Evolutionary conservation across 2,329 filamentous ascomycete species (phyloP), one percentile per base, ranked within the genome.

Genomic region (Pseudogymnoascus sp.): DNA sequence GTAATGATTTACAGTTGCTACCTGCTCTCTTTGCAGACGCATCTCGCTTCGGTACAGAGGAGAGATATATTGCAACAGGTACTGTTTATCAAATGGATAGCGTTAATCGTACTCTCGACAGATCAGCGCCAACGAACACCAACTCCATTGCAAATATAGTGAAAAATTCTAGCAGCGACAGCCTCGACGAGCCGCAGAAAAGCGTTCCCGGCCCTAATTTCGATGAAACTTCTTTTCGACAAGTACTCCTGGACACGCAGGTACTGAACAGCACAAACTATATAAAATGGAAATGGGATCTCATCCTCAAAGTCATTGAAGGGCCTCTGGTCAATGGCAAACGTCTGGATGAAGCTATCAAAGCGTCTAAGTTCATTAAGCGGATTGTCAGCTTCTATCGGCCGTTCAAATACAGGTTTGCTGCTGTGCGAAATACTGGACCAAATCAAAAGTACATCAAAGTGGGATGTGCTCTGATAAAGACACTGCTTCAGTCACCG

Each of bases 11-110:
- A 21, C 94, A 99, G 69, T 82, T 96, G 5, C 81, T 99, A 15
- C 94, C 94, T 0, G 87, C 92, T 63, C 78, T 97, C 1, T 88
- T 99, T 67, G 80, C 86, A 5, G 84, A 86, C 0, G 90, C 92
- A 3, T 81, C 89, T 1, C 81, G 84, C 33, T 90, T 92, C 66
- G 77, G 82, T 19, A 79, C 84, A 18, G 83, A 92, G 28, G 81
- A 84, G 21, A 85, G 90, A 59, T 92, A 92, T 66, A 79, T 88
- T 60, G 90, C 92, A 5, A 92, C 90, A 6, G 86, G 90, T 6
- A 95, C 95, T 15, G 90, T 99, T 10, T 99, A 97, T 69, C 94
- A 97, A 71, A 95, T 99, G 59, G 96, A 96, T 74, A 96, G 92
- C 70, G 91, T 99, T 65, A 99, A 92, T 71, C 84, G 90, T 63